Conservation (phyloP, 352 stramenopile genomes). For the Pythium monospermum region DNA sequence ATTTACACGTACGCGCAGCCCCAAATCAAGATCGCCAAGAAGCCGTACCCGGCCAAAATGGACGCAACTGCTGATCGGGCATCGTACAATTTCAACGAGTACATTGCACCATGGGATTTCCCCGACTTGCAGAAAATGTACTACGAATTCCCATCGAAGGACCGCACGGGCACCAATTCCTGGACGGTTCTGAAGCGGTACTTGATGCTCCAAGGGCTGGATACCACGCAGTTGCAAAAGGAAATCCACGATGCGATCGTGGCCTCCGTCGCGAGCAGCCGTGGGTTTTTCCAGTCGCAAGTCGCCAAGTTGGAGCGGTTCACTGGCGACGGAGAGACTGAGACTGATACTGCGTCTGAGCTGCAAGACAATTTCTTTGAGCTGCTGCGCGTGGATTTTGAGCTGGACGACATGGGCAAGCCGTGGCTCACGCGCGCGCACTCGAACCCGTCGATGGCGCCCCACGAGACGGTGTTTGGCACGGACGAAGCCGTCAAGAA, state of each 20-base stretch:
- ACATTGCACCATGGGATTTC: constrained; percentile 69
- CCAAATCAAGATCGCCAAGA: constrained; percentile 66
- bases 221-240: constrained; percentile 55
- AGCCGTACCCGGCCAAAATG: constrained; percentile 43
- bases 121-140: constrained; percentile 55
- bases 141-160: constrained; percentile 50
- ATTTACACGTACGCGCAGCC: constrained; percentile 82
- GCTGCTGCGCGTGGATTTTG: constrained; percentile 94
- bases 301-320: constrained; percentile 43
- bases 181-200: constrained; percentile 67
- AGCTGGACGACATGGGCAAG: constrained; percentile 91
- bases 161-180: constrained; percentile 50
- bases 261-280: constrained; percentile 54
- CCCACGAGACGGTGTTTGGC: constrained; percentile 42
- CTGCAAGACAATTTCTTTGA: constrained; percentile 89
- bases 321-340: constrained; percentile 20
- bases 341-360: constrained; percentile 32
- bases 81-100: constrained; percentile 69
- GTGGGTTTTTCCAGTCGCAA: constrained; percentile 40
- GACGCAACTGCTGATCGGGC: constrained; percentile 31
- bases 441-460: constrained; percentile 57
- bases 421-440: constrained; percentile 92
- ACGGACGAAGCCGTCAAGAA: constrained; percentile 72
- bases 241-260: constrained; percentile 65
- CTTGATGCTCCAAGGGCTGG: constrained; percentile 48